Conservation (phyloP, 2,329 filamentous ascomycete species). For the Emmonsiellopsis sp. region DNA sequence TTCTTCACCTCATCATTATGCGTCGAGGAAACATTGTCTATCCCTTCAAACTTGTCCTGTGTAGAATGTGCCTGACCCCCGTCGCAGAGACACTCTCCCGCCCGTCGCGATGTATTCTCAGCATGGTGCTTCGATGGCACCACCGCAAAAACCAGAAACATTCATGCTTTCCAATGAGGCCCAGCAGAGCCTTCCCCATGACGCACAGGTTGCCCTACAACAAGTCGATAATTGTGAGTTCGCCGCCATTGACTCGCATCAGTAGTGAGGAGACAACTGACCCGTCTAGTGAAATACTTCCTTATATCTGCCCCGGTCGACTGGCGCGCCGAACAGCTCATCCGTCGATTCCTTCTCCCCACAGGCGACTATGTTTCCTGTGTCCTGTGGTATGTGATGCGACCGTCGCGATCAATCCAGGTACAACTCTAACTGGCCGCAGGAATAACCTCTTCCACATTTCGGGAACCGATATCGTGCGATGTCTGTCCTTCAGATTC, state of each 20-base stretch:
- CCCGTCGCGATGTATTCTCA: constrained; percentile 62
- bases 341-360: constrained; percentile 86
- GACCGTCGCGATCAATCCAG: neutral
- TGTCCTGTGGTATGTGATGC: constrained; percentile 65
- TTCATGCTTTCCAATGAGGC: constrained; percentile 98
- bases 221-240: constrained; percentile 93
- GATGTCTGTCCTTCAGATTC: constrained; percentile 95
- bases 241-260: neutral
- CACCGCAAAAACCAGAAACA: constrained; percentile 93
- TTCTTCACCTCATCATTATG: neutral
- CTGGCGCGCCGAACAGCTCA: constrained; percentile 95
- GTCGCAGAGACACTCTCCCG: neutral
- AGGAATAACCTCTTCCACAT: constrained; percentile 99
- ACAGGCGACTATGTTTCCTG: constrained; percentile 99
- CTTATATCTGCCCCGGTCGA: constrained; percentile 97
- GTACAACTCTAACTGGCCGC: constrained; percentile 8
- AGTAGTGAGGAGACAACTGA: neutral
- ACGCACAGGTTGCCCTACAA: constrained; percentile 93
- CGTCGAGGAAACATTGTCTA: neutral
- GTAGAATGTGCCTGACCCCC: neutral
- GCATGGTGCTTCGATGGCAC: constrained; percentile 73
- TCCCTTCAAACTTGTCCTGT: neutral
- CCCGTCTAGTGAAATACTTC: constrained; percentile 83
- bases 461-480: constrained; percentile 95
- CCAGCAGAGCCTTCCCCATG: constrained; percentile 89